phyloP scores from a whole-genome alignment of 352 stramenopile genomes.

The Pythium phragmitis region DNA sequence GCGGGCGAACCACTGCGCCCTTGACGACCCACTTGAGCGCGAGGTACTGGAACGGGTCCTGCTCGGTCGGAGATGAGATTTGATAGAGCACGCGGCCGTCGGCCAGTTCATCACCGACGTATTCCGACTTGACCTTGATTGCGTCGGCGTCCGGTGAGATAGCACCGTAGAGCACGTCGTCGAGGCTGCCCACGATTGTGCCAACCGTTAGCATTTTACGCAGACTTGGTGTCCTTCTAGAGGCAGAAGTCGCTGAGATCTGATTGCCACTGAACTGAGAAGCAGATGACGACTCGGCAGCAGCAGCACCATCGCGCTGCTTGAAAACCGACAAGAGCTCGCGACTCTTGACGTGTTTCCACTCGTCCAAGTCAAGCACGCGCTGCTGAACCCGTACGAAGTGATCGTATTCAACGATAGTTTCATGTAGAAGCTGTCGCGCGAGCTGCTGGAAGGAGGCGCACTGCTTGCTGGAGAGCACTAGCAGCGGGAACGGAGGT shows the following conservation, averaged over 20 bases:
- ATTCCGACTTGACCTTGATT: constrained; percentile 36
- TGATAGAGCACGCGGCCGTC: constrained; percentile 34
- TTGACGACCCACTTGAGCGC: constrained; percentile 30
- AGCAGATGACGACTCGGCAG: too few species aligned
- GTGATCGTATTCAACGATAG: constrained; percentile 35
- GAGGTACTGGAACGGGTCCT: constrained; percentile 26
- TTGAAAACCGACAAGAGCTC: constrained; percentile 34
- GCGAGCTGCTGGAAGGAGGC: constrained; percentile 40
- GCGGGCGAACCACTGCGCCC: constrained; percentile 28
- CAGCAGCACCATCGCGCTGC: constrained; percentile 16
- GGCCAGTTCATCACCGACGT: constrained; percentile 28
- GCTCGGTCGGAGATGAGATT: constrained; percentile 39
- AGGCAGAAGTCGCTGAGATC: too few species aligned
- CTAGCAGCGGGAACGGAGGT: constrained; percentile 29
- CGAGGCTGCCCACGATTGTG: constrained; percentile 47
- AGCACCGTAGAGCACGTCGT: constrained; percentile 62
- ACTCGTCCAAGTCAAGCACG: constrained; percentile 34
- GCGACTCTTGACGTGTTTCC: constrained; percentile 40
- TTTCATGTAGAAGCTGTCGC: constrained; percentile 31
- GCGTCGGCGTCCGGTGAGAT: constrained; percentile 32
- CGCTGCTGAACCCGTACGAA: constrained; percentile 31
- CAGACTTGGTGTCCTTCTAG: not conserved
- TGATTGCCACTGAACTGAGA: too few species aligned
- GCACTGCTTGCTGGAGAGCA: constrained; percentile 37
- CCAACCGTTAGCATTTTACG: constrained; percentile 51